phyloP scores from a whole-genome alignment of 306 rosid species.

The Casuarina equisetifolia region DNA sequence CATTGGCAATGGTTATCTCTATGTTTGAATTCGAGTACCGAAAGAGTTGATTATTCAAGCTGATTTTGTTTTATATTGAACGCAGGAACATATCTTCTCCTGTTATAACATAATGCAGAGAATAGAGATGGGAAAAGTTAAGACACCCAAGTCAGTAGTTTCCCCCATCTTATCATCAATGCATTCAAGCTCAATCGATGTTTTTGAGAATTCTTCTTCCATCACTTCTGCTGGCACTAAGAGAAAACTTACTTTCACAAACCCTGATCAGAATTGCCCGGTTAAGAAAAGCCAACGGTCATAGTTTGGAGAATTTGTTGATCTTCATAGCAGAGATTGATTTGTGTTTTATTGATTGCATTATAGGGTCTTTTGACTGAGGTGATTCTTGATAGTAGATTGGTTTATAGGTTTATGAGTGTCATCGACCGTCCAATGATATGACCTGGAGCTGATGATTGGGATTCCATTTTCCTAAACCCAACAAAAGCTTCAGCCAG shows the following conservation, averaged over 20 bases:
- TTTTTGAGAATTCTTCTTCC: constrained; percentile 46
- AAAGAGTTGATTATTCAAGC: constrained; percentile 16
- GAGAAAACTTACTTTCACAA: constrained; percentile 71
- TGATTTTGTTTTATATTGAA: constrained; percentile 17
- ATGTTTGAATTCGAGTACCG: neutral
- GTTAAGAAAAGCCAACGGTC: constrained; percentile 46
- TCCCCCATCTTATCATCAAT: constrained; percentile 41
- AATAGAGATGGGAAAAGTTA: constrained; percentile 39
- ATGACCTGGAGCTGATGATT: constrained; percentile 59
- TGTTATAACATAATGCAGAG: constrained; percentile 68
- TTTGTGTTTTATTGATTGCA: constrained; percentile 51
- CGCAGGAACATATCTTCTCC: constrained; percentile 66
- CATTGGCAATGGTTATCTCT: neutral
- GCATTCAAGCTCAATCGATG: constrained; percentile 39
- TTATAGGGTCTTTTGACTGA: constrained; percentile 39
- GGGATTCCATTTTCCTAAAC: constrained; percentile 63
- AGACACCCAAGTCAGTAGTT: constrained; percentile 47
- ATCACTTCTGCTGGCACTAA: constrained; percentile 47
- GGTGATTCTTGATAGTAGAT: constrained; percentile 36
- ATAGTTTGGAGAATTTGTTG: constrained; percentile 38
- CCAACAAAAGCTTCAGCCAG: constrained; percentile 49
- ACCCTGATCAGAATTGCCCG: constrained; percentile 40
- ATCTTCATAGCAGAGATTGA: constrained; percentile 30
- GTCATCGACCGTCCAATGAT: constrained; percentile 49
- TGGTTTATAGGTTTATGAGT: constrained; percentile 51